phyloP scores from a whole-genome alignment of 352 stramenopile genomes.

The Pseudoperonospora humuli region DNA sequence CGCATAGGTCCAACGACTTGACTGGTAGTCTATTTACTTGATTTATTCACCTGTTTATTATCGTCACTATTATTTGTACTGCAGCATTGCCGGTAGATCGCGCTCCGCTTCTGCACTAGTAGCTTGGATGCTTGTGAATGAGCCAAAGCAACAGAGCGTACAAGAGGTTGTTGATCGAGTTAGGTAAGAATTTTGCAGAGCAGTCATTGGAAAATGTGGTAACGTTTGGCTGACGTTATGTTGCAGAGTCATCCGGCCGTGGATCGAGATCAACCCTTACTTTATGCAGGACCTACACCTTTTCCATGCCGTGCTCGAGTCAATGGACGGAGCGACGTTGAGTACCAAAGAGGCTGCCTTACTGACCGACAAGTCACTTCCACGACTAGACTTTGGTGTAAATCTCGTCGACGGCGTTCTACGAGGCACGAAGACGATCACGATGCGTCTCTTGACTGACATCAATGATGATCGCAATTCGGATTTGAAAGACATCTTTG shows the following conservation, averaged over 20 bases:
- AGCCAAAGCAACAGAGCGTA: slow-evolving; percentile 15
- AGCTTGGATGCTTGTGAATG: slow-evolving; percentile 40
- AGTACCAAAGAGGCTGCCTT: slow-evolving; percentile 1
- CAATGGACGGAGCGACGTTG: not conserved
- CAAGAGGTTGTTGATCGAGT: slow-evolving; percentile 36
- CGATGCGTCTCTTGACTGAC: slow-evolving; percentile 58
- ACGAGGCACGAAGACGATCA: slow-evolving; percentile 40
- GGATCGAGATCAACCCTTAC: slow-evolving; percentile 58
- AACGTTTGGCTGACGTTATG: not conserved
- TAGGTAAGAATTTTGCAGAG: slow-evolving; percentile 16
- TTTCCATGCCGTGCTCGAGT: slow-evolving; percentile 24
- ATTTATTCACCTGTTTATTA: not conserved
- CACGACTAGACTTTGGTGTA: slow-evolving; percentile 46
- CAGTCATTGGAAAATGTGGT: not conserved
- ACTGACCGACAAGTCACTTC: slow-evolving; percentile 18
- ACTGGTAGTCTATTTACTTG: not conserved
- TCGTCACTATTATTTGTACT: not conserved
- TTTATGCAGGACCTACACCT: slow-evolving; percentile 45
- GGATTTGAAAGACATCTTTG: slow-evolving; percentile 34
- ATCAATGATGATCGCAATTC: slow-evolving; percentile 41
- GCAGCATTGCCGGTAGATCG: slow-evolving; percentile 58
- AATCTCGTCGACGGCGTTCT: slow-evolving; percentile 43
- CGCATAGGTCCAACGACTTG: not conserved
- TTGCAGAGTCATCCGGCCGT: slow-evolving; percentile 46
- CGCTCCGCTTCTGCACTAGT: slow-evolving; percentile 46